phyloP scores from a whole-genome alignment of 2,329 filamentous ascomycete genomes.

The Epichloe uncinata region DNA sequence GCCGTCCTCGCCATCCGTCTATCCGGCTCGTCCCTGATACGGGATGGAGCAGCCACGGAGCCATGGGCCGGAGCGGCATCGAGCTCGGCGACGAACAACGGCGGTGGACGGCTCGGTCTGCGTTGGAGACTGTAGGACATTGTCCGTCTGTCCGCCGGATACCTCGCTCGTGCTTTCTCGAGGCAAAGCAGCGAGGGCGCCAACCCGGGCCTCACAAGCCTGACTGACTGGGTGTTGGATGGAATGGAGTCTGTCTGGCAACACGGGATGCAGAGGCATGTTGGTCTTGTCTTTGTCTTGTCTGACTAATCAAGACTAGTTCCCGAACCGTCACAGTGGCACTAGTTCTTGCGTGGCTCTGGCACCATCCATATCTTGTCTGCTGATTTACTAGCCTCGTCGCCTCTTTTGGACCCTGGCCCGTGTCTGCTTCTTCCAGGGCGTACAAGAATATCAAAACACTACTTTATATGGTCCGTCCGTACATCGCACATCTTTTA shows the following conservation, averaged over 20 bases:
- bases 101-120: constrained; percentile 9
- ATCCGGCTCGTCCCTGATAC: constrained; percentile 4
- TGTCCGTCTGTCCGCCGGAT: neutral
- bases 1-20: constrained; percentile 1
- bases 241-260: too few relatives aligned
- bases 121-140: constrained; percentile 9
- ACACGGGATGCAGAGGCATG: too few relatives aligned
- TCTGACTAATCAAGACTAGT: neutral
- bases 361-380: neutral
- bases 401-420: neutral
- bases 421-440: neutral
- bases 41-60: constrained; percentile 7
- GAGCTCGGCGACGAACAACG: constrained; percentile 18
- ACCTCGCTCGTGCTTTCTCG: neutral
- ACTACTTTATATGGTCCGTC: neutral
- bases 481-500: neutral
- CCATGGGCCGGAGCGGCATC: constrained; percentile 12
- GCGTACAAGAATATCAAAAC: neutral
- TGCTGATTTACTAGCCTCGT: neutral
- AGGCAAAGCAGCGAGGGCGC: too few relatives aligned
- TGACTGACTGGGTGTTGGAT: too few relatives aligned
- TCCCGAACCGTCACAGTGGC: neutral
- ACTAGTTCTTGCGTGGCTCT: too few relatives aligned
- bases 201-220: too few relatives aligned
- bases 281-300: too few relatives aligned